A percentile compares a stretch with the other conserved stretches of the same genome.
Evolutionary conservation across 2,329 filamentous ascomycete species (phyloP).

Genomic region (Stachybotrys elegans): DNA sequence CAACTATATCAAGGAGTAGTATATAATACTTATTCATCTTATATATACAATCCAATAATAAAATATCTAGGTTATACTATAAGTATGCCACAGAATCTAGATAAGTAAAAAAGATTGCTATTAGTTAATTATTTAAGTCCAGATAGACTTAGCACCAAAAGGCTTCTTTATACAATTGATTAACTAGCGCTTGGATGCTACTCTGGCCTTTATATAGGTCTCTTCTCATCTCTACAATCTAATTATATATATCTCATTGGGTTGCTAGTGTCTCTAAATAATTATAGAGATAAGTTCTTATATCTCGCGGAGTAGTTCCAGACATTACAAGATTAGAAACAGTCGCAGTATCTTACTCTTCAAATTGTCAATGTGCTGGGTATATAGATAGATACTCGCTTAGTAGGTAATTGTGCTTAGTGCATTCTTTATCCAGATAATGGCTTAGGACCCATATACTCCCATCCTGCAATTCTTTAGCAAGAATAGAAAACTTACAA

Average conservation of each 20-base stretch:
- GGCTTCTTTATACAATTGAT: slow-evolving; percentile 13
- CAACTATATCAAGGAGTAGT: slow-evolving; percentile 5
- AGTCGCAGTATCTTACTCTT: slow-evolving; percentile 2
- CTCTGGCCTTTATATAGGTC: slow-evolving; percentile 12
- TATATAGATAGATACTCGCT: slow-evolving; percentile 6
- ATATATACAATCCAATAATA: slow-evolving; percentile 14
- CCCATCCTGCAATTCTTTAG: slow-evolving; percentile 8
- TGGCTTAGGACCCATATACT: slow-evolving; percentile 7
- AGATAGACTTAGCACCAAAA: slow-evolving; percentile 13
- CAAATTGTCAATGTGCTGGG: slow-evolving; percentile 6
- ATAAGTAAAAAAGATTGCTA: slow-evolving; percentile 14
- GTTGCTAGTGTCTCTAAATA: slow-evolving; percentile 11
- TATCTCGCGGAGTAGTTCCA: slow-evolving; percentile 11
- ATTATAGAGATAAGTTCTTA: slow-evolving; percentile 10
- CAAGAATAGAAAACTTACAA: slow-evolving; percentile 10
- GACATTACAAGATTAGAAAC: slow-evolving; percentile 7
- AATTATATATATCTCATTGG: slow-evolving; percentile 15
- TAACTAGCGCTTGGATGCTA: slow-evolving; percentile 12
- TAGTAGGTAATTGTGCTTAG: slow-evolving; percentile 6
- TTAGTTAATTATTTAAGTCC: slow-evolving; percentile 9
- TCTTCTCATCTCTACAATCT: slow-evolving; percentile 10
- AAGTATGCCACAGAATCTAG: slow-evolving; percentile 13
- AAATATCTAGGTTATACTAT: slow-evolving; percentile 10
- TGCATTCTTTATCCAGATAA: slow-evolving; percentile 3
- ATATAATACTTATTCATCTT: slow-evolving; percentile 8